Evolutionary conservation across 1,284 basidiomycete genomes (phyloP).

Genomic region (Moesziomyces sp.): DNA sequence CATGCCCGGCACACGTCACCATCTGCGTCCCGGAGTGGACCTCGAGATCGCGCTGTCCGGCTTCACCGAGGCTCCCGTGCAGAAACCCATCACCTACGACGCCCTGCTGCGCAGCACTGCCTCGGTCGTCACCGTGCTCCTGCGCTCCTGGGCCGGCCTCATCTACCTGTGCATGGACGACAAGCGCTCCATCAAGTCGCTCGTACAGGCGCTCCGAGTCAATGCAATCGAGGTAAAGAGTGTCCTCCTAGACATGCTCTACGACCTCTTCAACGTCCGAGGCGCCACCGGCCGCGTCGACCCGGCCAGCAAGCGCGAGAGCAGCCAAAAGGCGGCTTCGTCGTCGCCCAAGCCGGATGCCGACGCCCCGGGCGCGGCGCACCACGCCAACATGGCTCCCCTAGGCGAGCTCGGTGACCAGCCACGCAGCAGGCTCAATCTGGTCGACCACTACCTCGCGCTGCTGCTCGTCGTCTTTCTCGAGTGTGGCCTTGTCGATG

Average conservation of each 20-base stretch:
- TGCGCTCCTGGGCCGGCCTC: constrained; percentile 92
- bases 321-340: constrained; percentile 19
- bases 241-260: constrained; percentile 85
- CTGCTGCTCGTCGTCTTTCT: constrained; percentile 87
- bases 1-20: constrained; percentile 82
- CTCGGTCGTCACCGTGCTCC: constrained; percentile 80
- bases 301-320: constrained; percentile 47
- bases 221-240: constrained; percentile 80
- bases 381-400: constrained; percentile 11
- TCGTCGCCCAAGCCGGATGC: constrained; percentile 19
- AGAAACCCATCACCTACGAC: constrained; percentile 71
- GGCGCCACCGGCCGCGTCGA: constrained; percentile 30
- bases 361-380: background rate
- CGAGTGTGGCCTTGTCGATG: constrained; percentile 78
- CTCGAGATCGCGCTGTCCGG: constrained; percentile 76
- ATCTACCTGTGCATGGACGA: constrained; percentile 94
- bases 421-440: constrained; percentile 73
- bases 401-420: constrained; percentile 47
- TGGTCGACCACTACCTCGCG: constrained; percentile 92
- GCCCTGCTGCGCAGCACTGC: constrained; percentile 78
- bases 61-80: constrained; percentile 81
- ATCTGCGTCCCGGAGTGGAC: constrained; percentile 84
- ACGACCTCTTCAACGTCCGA: constrained; percentile 79
- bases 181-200: constrained; percentile 82
- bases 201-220: constrained; percentile 87